Base-by-base conservation (phyloP, 2,329 filamentous ascomycete species). In the Shiraia bambusicola region DNA sequence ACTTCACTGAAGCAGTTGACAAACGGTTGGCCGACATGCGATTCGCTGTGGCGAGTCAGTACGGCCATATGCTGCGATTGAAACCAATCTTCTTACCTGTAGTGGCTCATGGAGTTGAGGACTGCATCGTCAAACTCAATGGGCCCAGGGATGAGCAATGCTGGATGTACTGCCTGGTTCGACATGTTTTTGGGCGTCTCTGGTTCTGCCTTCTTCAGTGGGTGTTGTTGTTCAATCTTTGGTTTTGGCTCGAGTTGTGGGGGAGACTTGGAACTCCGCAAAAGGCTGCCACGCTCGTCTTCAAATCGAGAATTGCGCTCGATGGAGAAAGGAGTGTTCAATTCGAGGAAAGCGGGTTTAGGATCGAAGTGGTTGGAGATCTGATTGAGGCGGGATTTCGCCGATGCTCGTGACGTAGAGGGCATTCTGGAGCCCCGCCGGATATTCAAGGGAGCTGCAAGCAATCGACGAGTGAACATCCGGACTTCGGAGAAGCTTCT, bases 81-180 rank as follows among this genome's bases (percentile, higher is more conserved):
- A 4, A 15, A 22, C 19, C 6, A 2, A 27, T 24, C 10, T 5
- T 6, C 34, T 30, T 75, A 89, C 87, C 87, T 92, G 75, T 86
- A 95, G 73, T 95, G 90, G 76, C 87, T 86, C 92, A 96, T 96
- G 48, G 90, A 88, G 71, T 91, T 82, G 37, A 96, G 82, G 47
- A 97, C 92, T 34, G 84, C 90, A 92, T 97, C 92, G 69, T 96
- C 92, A 67, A 96, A 96, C 76, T 97, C 92, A 70, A 97, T 95
- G 64, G 93, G 93, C 52, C 93, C 93, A 35, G 93, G 93, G 65
- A 98, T 97, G 73, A 98, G 83, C 72, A 98, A 78, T 41, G 92
- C 85, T 38, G 81, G 76, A 65, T 86, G 82, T 41, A 77, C 69
- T 39, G 78, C 61, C 72, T 84, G 81, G 40, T 61, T 66, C 28